A percentile compares a stretch with the other conserved stretches of the same genome.
Conservation (phyloP, 352 stramenopile species). For the Saprolegnia parasitica region DNA sequence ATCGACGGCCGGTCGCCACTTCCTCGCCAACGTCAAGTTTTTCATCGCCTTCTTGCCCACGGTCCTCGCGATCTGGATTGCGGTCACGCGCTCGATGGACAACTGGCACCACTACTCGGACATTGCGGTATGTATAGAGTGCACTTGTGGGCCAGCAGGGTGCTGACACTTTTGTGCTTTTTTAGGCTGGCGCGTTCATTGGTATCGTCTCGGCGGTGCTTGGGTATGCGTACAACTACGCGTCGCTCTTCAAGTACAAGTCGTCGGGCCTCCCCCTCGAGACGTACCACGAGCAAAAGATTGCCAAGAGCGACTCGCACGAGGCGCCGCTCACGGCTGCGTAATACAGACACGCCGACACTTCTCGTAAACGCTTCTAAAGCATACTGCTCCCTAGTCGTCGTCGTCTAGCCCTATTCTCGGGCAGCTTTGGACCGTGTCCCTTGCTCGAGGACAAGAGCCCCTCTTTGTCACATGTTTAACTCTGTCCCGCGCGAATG, state of each 20-base stretch:
- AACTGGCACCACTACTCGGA: constrained; percentile 85
- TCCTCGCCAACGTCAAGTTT: constrained; percentile 56
- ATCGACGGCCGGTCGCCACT: constrained; percentile 44
- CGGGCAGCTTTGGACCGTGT: too few relatives aligned
- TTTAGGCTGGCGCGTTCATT: constrained; percentile 59
- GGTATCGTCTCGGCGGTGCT: constrained; percentile 48
- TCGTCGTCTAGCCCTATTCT: too few relatives aligned
- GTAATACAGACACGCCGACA: not conserved
- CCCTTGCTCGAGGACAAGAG: too few relatives aligned
- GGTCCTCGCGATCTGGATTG: constrained; percentile 61
- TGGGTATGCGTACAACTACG: constrained; percentile 68
- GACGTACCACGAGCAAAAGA: constrained; percentile 36
- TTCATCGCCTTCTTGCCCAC: constrained; percentile 62
- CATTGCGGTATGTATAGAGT: constrained; percentile 62
- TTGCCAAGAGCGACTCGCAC: not conserved
- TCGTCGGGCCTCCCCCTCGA: constrained; percentile 52
- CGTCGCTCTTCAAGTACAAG: constrained; percentile 54
- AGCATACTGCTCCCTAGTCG: too few relatives aligned
- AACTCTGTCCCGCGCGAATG: too few relatives aligned
- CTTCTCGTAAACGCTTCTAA: too few relatives aligned
- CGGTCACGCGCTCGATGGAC: constrained; percentile 68
- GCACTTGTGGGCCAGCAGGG: not conserved
- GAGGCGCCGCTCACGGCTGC: not conserved
- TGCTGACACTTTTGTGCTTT: not conserved
- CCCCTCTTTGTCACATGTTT: too few relatives aligned